Conservation (phyloP, 1,284 basidiomycete genomes). For the Microbotryomycetes sp. region DNA sequence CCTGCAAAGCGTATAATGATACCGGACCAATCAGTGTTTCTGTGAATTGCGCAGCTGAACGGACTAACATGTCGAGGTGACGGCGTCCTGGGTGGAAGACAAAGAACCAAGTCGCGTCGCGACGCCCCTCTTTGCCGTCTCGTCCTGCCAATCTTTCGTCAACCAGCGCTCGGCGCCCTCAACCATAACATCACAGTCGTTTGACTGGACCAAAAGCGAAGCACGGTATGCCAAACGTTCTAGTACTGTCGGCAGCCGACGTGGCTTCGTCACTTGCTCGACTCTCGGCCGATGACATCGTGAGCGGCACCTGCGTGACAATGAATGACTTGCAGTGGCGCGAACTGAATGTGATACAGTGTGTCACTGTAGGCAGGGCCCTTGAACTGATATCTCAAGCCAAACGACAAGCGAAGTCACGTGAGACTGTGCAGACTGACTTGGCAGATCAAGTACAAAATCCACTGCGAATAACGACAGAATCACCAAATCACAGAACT, state of each 20-base stretch:
- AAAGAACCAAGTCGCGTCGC: background rate
- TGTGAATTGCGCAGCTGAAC: no score
- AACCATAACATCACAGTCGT: no score
- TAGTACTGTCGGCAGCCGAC: background rate
- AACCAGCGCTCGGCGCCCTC: background rate
- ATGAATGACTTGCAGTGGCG: background rate
- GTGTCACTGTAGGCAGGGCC: no score
- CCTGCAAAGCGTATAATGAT: slow-evolving; percentile 14
- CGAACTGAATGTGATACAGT: background rate
- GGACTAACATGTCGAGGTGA: no score
- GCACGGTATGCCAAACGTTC: background rate
- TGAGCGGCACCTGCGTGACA: background rate
- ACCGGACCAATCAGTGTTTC: no score
- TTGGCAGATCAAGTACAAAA: background rate
- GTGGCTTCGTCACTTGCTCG: background rate
- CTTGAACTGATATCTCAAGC: no score
- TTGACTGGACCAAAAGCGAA: no score
- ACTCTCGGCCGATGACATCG: background rate
- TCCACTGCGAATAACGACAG: slow-evolving; percentile 23
- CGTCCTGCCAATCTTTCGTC: background rate
- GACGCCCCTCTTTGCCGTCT: background rate
- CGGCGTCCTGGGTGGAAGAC: no score
- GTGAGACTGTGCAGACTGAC: background rate
- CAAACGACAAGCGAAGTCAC: background rate
- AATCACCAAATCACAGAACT: slow-evolving; percentile 14